Conservation (phyloP, 129 eudicot genomes). For the Arctium minus region DNA sequence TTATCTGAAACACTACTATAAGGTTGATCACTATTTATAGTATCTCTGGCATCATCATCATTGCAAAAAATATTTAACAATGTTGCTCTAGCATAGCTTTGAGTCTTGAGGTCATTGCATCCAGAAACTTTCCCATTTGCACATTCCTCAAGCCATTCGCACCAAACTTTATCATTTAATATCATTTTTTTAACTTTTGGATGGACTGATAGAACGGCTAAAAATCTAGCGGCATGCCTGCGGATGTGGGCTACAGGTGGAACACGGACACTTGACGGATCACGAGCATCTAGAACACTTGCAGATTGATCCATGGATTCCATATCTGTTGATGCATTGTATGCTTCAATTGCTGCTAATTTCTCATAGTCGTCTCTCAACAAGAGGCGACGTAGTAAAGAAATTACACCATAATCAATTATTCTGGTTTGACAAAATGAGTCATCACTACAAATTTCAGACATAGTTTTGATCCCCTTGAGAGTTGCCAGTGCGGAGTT, state of each 20-base stretch:
- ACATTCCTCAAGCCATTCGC: constrained; percentile 95
- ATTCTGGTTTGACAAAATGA: constrained; percentile 54
- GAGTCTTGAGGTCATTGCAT: constrained; percentile 83
- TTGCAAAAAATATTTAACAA: constrained; percentile 68
- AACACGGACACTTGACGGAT: constrained; percentile 49
- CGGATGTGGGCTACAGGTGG: constrained; percentile 83
- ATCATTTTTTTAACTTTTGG: constrained; percentile 80
- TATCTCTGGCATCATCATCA: constrained; percentile 17
- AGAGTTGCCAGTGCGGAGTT: constrained; percentile 89
- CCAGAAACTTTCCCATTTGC: constrained; percentile 81
- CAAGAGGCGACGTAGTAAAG: constrained; percentile 67
- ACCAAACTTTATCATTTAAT: constrained; percentile 60
- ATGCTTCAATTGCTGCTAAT: constrained; percentile 88
- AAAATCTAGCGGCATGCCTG: constrained; percentile 86
- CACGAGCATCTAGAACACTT: constrained; percentile 32
- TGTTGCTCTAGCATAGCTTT: constrained; percentile 93
- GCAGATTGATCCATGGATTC: constrained; percentile 51
- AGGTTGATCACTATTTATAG: constrained; percentile 24
- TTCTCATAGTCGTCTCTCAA: constrained; percentile 89
- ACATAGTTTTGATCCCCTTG: constrained; percentile 89
- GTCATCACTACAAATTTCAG: constrained; percentile 89
- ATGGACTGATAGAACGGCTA: constrained; percentile 68
- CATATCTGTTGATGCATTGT: constrained; percentile 66
- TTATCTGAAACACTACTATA: constrained; percentile 18
- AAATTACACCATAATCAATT: constrained; percentile 67